These are phyloP conservation scores for Amylostereum areolatum DNA, from an alignment of 1,284 basidiomycete genomes.

Conservation along the genomic window DNA sequence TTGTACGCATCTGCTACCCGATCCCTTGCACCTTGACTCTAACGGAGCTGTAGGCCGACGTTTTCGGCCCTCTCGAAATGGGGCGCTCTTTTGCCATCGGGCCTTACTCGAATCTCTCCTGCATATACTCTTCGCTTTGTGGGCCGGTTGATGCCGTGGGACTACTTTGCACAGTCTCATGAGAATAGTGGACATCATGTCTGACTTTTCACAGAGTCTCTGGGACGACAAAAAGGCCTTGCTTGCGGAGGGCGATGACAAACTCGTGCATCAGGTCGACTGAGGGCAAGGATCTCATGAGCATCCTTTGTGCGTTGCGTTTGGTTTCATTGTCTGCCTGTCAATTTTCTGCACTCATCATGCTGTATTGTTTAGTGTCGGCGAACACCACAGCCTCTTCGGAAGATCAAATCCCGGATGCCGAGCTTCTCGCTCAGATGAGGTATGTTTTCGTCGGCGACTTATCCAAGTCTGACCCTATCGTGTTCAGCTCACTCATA, in stretches of 20 bases:
- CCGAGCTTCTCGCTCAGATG: conserved; percentile 5
- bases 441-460: conserved; percentile 4
- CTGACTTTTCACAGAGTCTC: conserved; percentile 34
- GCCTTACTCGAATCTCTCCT: background rate
- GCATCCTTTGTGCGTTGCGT: background rate
- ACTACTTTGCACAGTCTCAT: conserved; percentile 37
- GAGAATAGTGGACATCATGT: conserved; percentile 42
- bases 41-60: background rate
- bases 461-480: background rate
- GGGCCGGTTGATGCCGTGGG: background rate
- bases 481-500: conserved; percentile 12
- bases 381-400: conserved; percentile 7
- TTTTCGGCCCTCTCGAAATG: background rate
- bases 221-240: conserved; percentile 27
- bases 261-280: conserved; percentile 6
- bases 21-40: background rate
- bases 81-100: background rate
- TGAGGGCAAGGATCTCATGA: conserved; percentile 3
- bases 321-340: background rate
- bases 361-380: background rate
- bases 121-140: background rate
- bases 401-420: conserved; percentile 6
- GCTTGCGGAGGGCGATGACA: conserved; percentile 25
- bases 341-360: background rate
- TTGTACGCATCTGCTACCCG: conserved; percentile 29